Evolutionary conservation across 805 yeast genomes (phyloP).

Genomic region (Metschnikowia sp.): DNA sequence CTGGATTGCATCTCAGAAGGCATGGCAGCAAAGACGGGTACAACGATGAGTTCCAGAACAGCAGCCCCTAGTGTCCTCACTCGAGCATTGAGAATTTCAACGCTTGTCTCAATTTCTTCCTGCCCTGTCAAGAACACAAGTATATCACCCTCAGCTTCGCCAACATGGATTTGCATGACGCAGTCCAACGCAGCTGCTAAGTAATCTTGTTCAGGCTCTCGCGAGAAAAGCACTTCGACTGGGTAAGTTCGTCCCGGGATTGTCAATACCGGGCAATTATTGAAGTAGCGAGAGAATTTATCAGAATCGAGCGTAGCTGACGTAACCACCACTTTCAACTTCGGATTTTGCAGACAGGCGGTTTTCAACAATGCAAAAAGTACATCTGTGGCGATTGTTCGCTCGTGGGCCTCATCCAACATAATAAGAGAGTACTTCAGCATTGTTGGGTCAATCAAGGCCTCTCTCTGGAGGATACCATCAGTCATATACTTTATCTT

Average conservation of each 20-base stretch:
- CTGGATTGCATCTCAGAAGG: constrained; percentile 87
- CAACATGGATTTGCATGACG: constrained; percentile 79
- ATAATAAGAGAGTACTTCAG: constrained; percentile 76
- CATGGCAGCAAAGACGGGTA: constrained; percentile 88
- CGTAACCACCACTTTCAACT: constrained; percentile 74
- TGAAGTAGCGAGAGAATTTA: constrained; percentile 80
- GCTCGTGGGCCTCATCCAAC: constrained; percentile 97
- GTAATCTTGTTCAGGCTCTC: constrained; percentile 83
- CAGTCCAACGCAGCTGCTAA: constrained; percentile 80
- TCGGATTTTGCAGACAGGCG: constrained; percentile 67
- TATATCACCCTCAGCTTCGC: constrained; percentile 77
- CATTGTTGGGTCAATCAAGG: constrained; percentile 75
- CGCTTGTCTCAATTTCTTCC: constrained; percentile 89
- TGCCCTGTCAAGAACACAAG: constrained; percentile 86
- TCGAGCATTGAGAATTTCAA: constrained; percentile 66
- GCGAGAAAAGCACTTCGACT: constrained; percentile 78
- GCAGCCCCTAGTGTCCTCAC: constrained; percentile 60
- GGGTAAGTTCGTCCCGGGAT: constrained; percentile 92
- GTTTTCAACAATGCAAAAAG: constrained; percentile 79
- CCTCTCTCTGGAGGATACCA: constrained; percentile 92
- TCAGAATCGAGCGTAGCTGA: constrained; percentile 90
- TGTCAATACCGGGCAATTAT: constrained; percentile 72
- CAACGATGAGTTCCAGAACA: constrained; percentile 63
- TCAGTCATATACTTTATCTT: constrained; percentile 91
- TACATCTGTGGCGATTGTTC: constrained; percentile 92